These are phyloP conservation scores for Edaphochlamys debaryana DNA, from an alignment of 139 green algal genomes.

Conservation along the genomic window DNA sequence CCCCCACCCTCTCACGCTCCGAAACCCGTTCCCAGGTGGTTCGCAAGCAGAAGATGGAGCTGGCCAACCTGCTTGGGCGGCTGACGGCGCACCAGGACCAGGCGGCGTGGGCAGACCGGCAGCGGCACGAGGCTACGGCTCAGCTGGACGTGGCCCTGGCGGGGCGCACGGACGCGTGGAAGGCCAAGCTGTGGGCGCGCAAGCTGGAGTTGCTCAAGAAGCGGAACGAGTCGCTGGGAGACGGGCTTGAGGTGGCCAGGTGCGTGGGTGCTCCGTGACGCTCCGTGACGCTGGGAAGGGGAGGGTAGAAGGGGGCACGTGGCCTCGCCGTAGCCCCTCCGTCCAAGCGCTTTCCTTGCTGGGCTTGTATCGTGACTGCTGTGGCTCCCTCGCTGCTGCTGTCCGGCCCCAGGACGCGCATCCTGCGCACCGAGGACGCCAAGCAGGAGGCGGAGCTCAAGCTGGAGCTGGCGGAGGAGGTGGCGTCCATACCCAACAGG, in stretches of 20 bases:
- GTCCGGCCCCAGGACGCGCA: slow-evolving; percentile 14
- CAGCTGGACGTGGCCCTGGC: slow-evolving; percentile 54
- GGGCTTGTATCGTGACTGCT: background rate
- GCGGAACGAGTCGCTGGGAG: slow-evolving; percentile 55
- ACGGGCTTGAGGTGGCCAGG: slow-evolving; percentile 56
- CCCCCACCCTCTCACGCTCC: too few relatives aligned
- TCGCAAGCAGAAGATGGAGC: slow-evolving; percentile 44
- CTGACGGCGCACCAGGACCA: slow-evolving; percentile 58
- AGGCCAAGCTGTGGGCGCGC: slow-evolving; percentile 60
- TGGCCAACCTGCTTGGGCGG: slow-evolving; percentile 38
- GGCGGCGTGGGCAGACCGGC: slow-evolving; percentile 60
- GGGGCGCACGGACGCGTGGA: slow-evolving; percentile 60
- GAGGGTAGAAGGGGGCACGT: too few relatives aligned
- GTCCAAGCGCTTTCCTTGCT: background rate
- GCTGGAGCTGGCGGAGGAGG: slow-evolving; percentile 42
- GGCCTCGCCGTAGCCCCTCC: too few relatives aligned
- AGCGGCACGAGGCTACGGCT: slow-evolving; percentile 59
- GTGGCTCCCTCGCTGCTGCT: too few relatives aligned
- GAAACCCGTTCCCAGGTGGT: too few relatives aligned
- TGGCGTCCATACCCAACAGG: background rate
- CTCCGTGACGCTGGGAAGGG: background rate
- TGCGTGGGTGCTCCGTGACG: background rate
- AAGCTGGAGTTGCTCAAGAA: slow-evolving; percentile 67
- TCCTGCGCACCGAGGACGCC: slow-evolving; percentile 46
- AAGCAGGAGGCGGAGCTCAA: slow-evolving; percentile 53